Conservation (phyloP, 2,329 filamentous ascomycete genomes). For the Hortaea werneckii region DNA sequence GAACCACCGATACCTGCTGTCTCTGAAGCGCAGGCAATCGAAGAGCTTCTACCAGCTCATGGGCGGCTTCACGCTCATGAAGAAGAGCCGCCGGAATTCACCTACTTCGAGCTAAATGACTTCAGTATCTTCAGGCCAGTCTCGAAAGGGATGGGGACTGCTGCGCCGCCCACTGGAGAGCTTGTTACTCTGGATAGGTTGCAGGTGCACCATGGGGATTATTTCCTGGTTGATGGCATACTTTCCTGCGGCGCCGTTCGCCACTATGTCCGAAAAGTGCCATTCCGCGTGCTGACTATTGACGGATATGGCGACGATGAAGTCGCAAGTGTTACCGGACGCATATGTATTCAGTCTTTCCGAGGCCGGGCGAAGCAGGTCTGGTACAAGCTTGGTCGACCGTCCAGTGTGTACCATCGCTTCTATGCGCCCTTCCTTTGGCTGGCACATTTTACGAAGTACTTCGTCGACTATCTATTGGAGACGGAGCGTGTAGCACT, state of each 20-base stretch:
- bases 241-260: slow-evolving; percentile 36
- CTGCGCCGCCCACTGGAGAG: neutral
- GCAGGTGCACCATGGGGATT: neutral
- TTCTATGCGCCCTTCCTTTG: slow-evolving; percentile 58
- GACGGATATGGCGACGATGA: slow-evolving; percentile 52
- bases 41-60: neutral
- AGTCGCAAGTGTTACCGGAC: slow-evolving; percentile 29
- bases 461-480: slow-evolving; percentile 57
- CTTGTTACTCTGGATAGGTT: slow-evolving; percentile 1
- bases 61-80: neutral
- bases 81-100: slow-evolving; percentile 1
- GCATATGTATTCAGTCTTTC: slow-evolving; percentile 54
- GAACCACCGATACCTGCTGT: neutral
- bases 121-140: slow-evolving; percentile 13
- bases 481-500: slow-evolving; percentile 36
- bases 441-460: slow-evolving; percentile 61
- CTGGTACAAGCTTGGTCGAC: slow-evolving; percentile 54
- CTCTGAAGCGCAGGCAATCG: neutral
- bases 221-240: slow-evolving; percentile 48
- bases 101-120: slow-evolving; percentile 7
- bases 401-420: slow-evolving; percentile 50
- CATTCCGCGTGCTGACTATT: slow-evolving; percentile 52
- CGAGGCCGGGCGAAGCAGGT: slow-evolving; percentile 28
- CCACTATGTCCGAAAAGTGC: slow-evolving; percentile 46
- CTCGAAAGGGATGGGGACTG: neutral